Percentiles rank a stretch among this genome's conserved stretches.
Evolutionary conservation across 1,284 basidiomycete species (phyloP).

Genomic region (Cutaneotrichosporon curvatum): DNA sequence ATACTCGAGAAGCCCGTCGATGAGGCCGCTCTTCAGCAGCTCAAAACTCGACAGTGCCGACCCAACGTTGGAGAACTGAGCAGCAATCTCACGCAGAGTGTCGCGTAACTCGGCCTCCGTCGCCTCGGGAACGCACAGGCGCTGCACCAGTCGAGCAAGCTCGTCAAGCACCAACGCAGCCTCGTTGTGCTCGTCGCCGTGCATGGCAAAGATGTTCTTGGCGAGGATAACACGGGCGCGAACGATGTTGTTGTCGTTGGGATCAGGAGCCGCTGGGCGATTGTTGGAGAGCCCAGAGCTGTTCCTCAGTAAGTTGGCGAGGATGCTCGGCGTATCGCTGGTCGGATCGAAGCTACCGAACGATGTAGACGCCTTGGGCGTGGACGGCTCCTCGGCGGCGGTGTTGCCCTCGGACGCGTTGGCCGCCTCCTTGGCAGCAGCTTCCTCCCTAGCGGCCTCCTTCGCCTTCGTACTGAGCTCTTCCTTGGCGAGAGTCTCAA

Average conservation of each 20-base stretch:
- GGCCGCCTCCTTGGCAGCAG: not conserved
- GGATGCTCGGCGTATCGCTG: no score
- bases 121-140: conserved; percentile 53
- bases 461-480: conserved; percentile 47
- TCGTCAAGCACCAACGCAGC: conserved; percentile 59
- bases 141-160: conserved; percentile 54
- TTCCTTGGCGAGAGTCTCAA: conserved; percentile 64
- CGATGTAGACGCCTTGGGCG: conserved; percentile 1
- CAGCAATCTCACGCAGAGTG: conserved; percentile 64
- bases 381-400: not conserved
- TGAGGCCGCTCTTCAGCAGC: conserved; percentile 82
- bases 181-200: conserved; percentile 56
- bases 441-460: conserved; percentile 4
- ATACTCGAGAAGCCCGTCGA: conserved; percentile 78
- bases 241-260: conserved; percentile 82
- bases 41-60: conserved; percentile 90
- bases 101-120: conserved; percentile 56
- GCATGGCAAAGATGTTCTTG: conserved; percentile 53
- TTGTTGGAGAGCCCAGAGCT: no score
- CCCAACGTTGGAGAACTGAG: conserved; percentile 63
- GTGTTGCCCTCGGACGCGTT: conserved; percentile 1
- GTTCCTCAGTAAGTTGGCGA: no score
- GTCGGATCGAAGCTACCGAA: not conserved
- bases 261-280: conserved; percentile 48
- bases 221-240: conserved; percentile 77